Evolutionary conservation across 2,329 filamentous ascomycete genomes (phyloP).

Genomic region (Fusarium mundagurra): DNA sequence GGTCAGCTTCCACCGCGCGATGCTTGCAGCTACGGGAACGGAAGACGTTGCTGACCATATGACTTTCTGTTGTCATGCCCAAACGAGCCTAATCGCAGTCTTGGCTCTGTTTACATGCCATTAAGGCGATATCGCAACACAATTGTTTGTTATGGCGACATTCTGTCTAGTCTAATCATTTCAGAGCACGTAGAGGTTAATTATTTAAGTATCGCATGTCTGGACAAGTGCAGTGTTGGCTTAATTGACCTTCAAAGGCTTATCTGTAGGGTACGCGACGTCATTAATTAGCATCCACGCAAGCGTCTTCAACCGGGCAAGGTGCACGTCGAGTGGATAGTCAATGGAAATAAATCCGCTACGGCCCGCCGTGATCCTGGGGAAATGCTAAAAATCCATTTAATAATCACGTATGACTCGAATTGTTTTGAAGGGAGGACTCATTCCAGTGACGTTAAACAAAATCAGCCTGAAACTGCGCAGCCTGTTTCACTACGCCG

Average conservation of each 20-base stretch:
- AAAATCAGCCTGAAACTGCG: constrained; percentile 12
- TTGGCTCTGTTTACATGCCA: neutral
- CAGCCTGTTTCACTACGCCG: neutral
- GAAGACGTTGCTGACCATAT: neutral
- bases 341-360: neutral
- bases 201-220: rapidly evolving
- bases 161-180: rapidly evolving
- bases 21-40: neutral
- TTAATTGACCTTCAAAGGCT: neutral
- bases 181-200: rapidly evolving
- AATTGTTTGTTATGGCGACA: neutral
- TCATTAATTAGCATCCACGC: neutral
- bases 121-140: neutral
- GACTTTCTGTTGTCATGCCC: neutral
- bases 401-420: neutral
- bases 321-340: neutral
- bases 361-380: neutral
- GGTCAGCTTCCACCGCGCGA: rapidly evolving
- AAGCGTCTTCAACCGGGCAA: neutral
- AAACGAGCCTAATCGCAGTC: no score
- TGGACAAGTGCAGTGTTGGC: no score
- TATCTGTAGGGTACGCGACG: neutral
- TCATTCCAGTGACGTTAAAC: constrained; percentile 2
- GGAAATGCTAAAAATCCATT: neutral
- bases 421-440: neutral